Base-by-base conservation (phyloP, 1,284 basidiomycete species). In the Cutaneotrichosporon cavernicola region DNA sequence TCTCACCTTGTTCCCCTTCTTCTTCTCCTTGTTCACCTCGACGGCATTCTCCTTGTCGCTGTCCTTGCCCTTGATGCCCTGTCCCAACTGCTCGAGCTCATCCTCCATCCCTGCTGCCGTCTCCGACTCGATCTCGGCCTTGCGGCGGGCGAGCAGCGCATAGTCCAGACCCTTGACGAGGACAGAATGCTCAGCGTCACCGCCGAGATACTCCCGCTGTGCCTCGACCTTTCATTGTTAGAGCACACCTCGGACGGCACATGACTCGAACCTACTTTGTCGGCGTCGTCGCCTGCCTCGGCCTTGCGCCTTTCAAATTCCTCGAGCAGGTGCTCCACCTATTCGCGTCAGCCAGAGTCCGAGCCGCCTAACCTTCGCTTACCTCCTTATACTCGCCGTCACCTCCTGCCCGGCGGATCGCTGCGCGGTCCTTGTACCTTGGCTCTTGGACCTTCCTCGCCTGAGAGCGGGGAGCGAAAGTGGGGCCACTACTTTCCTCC, bases 111-210 rank as follows among this genome's bases (percentile, higher is more conserved):
- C 86, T 21, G 84, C 86, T 3, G 83, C 84, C 22, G 83, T 77
- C 50, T 83, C 80, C 9, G 82, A 79, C 10, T 84, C 83, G n/a
- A 82, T 65, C 66, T 81, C 80, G 0, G 90, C 90, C 79, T 87
- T 91, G 69, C 91, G 88, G 72, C 91, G 89, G 71, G 92, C 90
- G 9, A 97, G 82, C 4, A 96, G 84, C 0, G 91, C 88, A 74
- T 89, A 86, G 74, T 97, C 93, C 38, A 97, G 86, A n/a, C 93
- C 82, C 72, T 92, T 95, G 49, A 94, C 91, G 5, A 94, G 86
- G 55, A 94, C 86, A 4, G 90, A 88, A 76, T 95, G 91, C 61
- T 88, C 86, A 50, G 87, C 86, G 77, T 96, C 92, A 40, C 92
- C 92, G n/a, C 92, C 92, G 1, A 95, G 85, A 76, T 91, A 92